phyloP scores from a whole-genome alignment of 192 early-diverging fungal genomes.

The Podila epigama region DNA sequence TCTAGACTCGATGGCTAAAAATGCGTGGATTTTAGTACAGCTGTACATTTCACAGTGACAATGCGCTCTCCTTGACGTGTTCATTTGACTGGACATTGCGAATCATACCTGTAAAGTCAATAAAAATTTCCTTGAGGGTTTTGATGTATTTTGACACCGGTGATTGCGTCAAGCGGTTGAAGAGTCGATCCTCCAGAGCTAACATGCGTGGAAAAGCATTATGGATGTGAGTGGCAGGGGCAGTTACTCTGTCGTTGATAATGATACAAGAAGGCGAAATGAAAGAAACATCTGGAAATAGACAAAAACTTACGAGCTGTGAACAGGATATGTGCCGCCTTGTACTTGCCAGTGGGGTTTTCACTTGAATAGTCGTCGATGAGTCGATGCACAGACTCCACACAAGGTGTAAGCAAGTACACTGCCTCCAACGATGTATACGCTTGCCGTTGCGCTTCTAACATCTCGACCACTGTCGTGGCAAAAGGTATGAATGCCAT shows the following conservation, averaged over 20 bases:
- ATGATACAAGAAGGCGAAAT: background rate
- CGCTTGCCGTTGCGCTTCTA: conserved; percentile 64
- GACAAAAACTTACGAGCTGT: conserved; percentile 54
- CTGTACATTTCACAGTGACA: too few species aligned
- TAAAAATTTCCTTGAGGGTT: conserved; percentile 76
- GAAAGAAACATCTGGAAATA: background rate
- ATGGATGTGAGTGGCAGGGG: background rate
- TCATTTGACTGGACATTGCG: background rate
- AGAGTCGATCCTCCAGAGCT: conserved; percentile 72
- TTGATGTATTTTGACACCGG: conserved; percentile 66
- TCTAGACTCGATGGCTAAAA: conserved; percentile 65
- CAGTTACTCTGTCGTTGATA: too few species aligned
- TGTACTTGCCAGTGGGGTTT: conserved; percentile 59
- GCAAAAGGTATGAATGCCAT: background rate
- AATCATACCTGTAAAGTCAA: conserved; percentile 79
- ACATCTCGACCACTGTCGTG: conserved; percentile 66
- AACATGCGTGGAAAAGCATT: background rate
- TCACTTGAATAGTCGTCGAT: conserved; percentile 64
- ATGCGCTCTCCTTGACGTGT: background rate
- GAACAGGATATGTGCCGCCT: conserved; percentile 68
- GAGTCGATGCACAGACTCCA: conserved; percentile 65
- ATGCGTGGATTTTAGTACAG: background rate
- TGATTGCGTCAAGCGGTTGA: conserved; percentile 63
- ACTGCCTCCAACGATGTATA: conserved; percentile 68
- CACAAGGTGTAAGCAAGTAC: conserved; percentile 66